Conservation (phyloP, 179 eudicot genomes). For the Amaranthus tricolor region DNA sequence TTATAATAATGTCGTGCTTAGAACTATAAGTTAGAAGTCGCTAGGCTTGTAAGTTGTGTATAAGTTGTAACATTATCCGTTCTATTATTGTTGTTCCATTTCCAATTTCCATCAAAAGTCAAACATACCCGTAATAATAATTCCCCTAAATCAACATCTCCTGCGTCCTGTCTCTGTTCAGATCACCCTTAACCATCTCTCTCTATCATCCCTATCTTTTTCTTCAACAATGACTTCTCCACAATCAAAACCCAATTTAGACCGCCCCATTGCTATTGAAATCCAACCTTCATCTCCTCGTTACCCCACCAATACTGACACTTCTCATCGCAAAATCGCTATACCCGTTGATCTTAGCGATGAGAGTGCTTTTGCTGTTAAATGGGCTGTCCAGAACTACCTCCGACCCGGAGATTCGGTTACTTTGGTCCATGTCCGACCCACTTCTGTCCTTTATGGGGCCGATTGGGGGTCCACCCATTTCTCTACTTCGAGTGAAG, state of each 20-base stretch:
- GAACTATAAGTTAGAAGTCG: no score
- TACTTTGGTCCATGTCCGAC: constrained; percentile 65
- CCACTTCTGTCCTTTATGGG: constrained; percentile 74
- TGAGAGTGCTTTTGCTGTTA: constrained; percentile 66
- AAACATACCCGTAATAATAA: no score
- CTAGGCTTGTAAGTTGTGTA: no score
- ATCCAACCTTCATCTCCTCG: constrained; percentile 39
- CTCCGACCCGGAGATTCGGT: constrained; percentile 72
- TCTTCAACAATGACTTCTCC: background rate
- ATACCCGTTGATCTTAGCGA: constrained; percentile 66
- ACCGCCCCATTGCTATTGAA: constrained; percentile 25
- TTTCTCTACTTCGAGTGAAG: constrained; percentile 18
- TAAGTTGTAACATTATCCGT: no score
- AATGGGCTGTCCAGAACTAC: constrained; percentile 74
- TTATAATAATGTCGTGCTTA: no score
- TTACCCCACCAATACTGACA: constrained; percentile 25
- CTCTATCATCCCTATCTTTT: background rate
- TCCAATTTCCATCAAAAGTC: no score
- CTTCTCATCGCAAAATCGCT: constrained; percentile 41
- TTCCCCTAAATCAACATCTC: no score
- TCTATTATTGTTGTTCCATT: no score
- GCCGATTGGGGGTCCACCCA: constrained; percentile 77
- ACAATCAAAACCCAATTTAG: constrained; percentile 9
- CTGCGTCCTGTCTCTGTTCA: no score
- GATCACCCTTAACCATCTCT: no score